A percentile compares a stretch with the other conserved stretches of the same genome.
These are phyloP conservation scores for Candida tallmaniae DNA, from an alignment of 805 yeast genomes.

Conservation along the genomic window DNA sequence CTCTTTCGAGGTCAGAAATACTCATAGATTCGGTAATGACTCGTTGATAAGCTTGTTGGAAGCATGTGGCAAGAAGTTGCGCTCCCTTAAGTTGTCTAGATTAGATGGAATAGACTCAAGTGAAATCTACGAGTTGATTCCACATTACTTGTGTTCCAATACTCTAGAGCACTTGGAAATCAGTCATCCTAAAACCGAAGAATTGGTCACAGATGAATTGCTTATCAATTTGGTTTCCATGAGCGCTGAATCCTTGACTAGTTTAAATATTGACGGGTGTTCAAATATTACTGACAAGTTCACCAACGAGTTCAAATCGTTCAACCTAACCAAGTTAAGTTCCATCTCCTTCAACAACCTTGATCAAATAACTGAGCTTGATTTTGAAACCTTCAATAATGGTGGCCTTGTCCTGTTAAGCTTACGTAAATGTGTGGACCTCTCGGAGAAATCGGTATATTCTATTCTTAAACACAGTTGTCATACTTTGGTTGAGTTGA, in stretches of 20 bases:
- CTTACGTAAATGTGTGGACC: constrained; percentile 58
- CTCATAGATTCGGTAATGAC: constrained; percentile 75
- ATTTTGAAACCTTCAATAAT: constrained; percentile 49
- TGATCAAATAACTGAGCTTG: constrained; percentile 65
- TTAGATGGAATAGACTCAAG: constrained; percentile 66
- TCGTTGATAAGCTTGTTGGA: constrained; percentile 60
- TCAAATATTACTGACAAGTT: constrained; percentile 63
- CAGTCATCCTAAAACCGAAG: constrained; percentile 63
- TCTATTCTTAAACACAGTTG: constrained; percentile 61
- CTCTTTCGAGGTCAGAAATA: constrained; percentile 64
- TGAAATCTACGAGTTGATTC: constrained; percentile 56
- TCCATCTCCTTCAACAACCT: constrained; percentile 54
- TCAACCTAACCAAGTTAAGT: constrained; percentile 49
- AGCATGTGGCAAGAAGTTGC: constrained; percentile 49
- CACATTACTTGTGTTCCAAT: constrained; percentile 48
- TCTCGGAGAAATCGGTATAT: constrained; percentile 60
- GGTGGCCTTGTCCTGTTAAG: constrained; percentile 59
- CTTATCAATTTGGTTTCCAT: constrained; percentile 55
- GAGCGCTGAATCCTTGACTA: constrained; percentile 56
- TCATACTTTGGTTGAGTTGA: constrained; percentile 61
- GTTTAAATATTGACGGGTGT: constrained; percentile 70
- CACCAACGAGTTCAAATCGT: constrained; percentile 53
- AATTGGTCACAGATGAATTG: constrained; percentile 63
- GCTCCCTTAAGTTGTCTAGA: constrained; percentile 57
- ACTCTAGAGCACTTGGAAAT: constrained; percentile 57